Percentiles rank a stretch among this genome's conserved stretches.
Conservation (phyloP, 2,329 filamentous ascomycete genomes). For the Colletotrichum caudatum region DNA sequence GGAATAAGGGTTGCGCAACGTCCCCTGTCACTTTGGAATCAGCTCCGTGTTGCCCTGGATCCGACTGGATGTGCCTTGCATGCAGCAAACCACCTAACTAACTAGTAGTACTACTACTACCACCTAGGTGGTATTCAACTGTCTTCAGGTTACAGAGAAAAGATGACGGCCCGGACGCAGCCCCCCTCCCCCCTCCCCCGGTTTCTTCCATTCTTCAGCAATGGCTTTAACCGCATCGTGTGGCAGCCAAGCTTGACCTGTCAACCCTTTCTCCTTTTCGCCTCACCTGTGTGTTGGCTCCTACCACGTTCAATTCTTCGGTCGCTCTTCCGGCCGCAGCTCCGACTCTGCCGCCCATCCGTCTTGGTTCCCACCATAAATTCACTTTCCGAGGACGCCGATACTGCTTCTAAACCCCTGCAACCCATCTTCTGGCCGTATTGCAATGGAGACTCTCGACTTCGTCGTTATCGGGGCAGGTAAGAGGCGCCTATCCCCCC, state of each 20-base stretch:
- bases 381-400: background rate
- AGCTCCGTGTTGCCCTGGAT: background rate
- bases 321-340: too few relatives aligned
- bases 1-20: background rate
- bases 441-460: slow-evolving; percentile 58
- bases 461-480: slow-evolving; percentile 66
- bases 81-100: too few relatives aligned
- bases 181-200: too few relatives aligned
- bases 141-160: background rate
- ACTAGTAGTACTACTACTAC: too few relatives aligned
- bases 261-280: background rate
- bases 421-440: background rate
- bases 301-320: too few relatives aligned
- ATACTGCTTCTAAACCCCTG: background rate
- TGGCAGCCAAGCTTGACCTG: background rate
- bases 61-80: background rate
- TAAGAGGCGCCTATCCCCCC: slow-evolving; percentile 48
- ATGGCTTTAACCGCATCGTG: slow-evolving; percentile 1
- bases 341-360: background rate
- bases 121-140: background rate
- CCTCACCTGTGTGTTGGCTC: background rate
- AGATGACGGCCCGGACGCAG: background rate
- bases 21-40: slow-evolving; percentile 24
- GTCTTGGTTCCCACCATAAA: background rate
- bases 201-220: background rate